Evolutionary conservation across 345 rosid genomes (phyloP).

Genomic region (Crucihimalaya himalaica): DNA sequence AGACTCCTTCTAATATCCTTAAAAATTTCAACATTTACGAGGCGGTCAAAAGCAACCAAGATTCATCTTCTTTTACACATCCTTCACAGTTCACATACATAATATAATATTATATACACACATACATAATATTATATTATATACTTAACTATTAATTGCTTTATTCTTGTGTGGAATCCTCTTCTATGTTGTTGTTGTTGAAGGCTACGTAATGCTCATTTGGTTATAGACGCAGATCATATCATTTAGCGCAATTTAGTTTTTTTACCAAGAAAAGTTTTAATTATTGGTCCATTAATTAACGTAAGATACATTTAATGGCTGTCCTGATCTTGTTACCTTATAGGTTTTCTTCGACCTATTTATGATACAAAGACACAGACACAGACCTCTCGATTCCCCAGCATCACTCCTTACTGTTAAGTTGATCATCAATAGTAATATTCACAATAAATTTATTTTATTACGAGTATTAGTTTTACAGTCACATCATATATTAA

Average conservation of each 20-base stretch:
- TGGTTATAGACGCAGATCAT: conserved; percentile 10
- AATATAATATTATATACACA: neutral
- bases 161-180: conserved; percentile 20
- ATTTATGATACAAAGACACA: conserved; percentile 21
- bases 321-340: conserved; percentile 11
- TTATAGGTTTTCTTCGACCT: conserved; percentile 6
- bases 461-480: neutral
- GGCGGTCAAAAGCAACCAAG: conserved; percentile 36
- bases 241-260: neutral
- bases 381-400: conserved; percentile 8
- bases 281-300: neutral
- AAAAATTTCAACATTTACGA: conserved; percentile 34
- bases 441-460: neutral
- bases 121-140: neutral
- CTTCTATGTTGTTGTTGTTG: neutral
- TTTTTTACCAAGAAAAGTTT: neutral
- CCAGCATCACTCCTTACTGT: conserved; percentile 15
- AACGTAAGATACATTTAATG: neutral
- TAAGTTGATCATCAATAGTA: conserved; percentile 3
- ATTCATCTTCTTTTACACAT: conserved; percentile 33
- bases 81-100: conserved; percentile 3
- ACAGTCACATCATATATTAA: conserved; percentile 15
- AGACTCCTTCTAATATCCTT: conserved; percentile 20
- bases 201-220: conserved; percentile 22
- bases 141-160: conserved; percentile 3